Evolutionary conservation across 352 stramenopile genomes (phyloP).

Genomic region (Labyrinthula sp.): DNA sequence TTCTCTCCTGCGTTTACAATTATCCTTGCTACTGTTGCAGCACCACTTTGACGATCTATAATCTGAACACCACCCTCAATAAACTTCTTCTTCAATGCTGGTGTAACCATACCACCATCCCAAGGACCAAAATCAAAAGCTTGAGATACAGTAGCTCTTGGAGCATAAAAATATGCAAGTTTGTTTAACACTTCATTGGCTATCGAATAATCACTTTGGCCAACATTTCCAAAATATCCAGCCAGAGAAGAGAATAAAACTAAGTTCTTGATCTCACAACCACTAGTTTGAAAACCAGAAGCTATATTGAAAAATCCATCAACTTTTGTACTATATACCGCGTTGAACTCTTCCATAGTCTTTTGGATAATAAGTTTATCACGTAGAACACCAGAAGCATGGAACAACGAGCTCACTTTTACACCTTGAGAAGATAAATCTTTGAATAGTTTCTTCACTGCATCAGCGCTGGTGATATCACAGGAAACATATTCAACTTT

Average conservation of each 20-base stretch:
- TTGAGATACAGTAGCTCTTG: constrained; percentile 5
- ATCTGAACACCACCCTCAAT: constrained; percentile 13
- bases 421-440: constrained; percentile 6
- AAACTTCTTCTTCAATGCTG: constrained; percentile 20
- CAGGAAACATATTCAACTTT: constrained; percentile 9
- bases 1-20: constrained; percentile 3
- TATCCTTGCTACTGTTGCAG: constrained; percentile 14
- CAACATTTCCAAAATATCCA: constrained; percentile 14
- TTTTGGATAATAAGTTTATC: constrained; percentile 15
- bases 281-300: not conserved
- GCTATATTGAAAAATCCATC: constrained; percentile 9
- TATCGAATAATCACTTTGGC: constrained; percentile 19
- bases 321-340: constrained; percentile 12
- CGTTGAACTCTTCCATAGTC: constrained; percentile 12
- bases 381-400: constrained; percentile 13
- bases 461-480: constrained; percentile 7
- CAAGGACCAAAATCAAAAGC: constrained; percentile 10
- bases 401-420: constrained; percentile 1
- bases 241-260: constrained; percentile 17
- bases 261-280: constrained; percentile 13
- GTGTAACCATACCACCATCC: constrained; percentile 21
- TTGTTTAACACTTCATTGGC: constrained; percentile 21
- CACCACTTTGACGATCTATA: constrained; percentile 10
- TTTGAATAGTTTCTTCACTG: constrained; percentile 4
- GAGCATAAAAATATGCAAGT: constrained; percentile 1